phyloP scores from a whole-genome alignment of 495 filamentous ascomycete species.

The Penicillium odoratum region DNA sequence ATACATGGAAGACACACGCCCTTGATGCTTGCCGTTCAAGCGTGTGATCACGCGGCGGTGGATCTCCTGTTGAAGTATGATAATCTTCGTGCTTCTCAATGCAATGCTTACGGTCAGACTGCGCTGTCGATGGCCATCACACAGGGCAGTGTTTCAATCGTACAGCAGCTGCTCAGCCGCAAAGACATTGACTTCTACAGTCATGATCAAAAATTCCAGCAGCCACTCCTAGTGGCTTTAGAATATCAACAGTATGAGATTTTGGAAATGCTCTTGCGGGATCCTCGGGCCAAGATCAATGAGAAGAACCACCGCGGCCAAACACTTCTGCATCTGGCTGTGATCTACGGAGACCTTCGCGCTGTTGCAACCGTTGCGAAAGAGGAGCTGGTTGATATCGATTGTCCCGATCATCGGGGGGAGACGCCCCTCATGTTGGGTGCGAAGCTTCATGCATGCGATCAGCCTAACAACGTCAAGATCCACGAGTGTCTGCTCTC shows the following conservation, averaged over 20 bases:
- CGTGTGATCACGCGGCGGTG: background rate
- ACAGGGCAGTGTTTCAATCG: background rate
- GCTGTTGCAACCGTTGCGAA: background rate
- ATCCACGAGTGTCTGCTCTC: background rate
- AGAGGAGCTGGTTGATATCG: background rate
- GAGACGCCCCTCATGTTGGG: background rate
- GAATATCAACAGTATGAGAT: background rate
- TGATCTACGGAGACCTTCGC: slow-evolving; percentile 3
- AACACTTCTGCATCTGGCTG: slow-evolving; percentile 5
- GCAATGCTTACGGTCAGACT: background rate
- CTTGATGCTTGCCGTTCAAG: background rate
- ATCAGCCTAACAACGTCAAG: background rate
- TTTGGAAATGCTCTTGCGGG: background rate
- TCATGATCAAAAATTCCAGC: background rate
- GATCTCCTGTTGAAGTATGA: background rate
- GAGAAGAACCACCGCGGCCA: background rate
- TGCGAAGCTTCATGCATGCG: background rate
- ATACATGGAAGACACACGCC: background rate
- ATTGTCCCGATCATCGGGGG: slow-evolving; percentile 3
- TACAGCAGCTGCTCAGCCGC: background rate
- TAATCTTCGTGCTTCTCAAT: background rate
- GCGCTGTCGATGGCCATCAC: background rate
- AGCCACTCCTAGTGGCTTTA: background rate
- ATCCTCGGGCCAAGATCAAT: background rate
- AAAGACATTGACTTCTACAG: background rate